Conservation (phyloP, 495 filamentous ascomycete species). For the Aspergillus sparsus region DNA sequence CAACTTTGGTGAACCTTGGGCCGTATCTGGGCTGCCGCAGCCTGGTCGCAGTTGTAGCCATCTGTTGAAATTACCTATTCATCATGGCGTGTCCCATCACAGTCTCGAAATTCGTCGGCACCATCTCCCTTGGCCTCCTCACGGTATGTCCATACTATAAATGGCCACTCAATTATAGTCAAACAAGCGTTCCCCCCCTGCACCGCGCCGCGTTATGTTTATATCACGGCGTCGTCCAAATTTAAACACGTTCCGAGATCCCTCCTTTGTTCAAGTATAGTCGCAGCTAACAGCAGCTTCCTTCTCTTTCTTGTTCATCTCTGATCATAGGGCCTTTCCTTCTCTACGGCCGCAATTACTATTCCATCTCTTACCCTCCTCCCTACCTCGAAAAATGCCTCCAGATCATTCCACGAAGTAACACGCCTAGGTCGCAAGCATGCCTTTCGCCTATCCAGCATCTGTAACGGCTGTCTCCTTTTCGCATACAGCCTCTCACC, state of each 20-base stretch:
- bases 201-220: too few species aligned
- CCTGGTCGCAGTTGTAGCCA: neutral
- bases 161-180: neutral
- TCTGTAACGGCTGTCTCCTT: conserved; percentile 64
- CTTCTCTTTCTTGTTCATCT: neutral
- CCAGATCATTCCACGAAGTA: conserved; percentile 63
- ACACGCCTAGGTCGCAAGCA: conserved; percentile 59
- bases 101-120: conserved; percentile 85
- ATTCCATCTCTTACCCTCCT: conserved; percentile 77
- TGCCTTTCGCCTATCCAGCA: conserved; percentile 57
- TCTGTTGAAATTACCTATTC: neutral
- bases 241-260: neutral
- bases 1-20: neutral
- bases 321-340: conserved; percentile 71
- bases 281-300: conserved; percentile 1
- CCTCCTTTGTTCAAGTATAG: neutral
- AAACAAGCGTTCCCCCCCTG: neutral
- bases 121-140: conserved; percentile 79
- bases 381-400: conserved; percentile 66
- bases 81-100: conserved; percentile 72
- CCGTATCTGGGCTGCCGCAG: neutral
- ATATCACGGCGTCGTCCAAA: neutral
- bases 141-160: conserved; percentile 59
- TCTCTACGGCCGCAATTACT: conserved; percentile 70
- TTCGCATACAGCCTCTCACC: conserved; percentile 76